phyloP scores from a whole-genome alignment of 495 filamentous ascomycete genomes.

The Parathielavia hyrcaniae region DNA sequence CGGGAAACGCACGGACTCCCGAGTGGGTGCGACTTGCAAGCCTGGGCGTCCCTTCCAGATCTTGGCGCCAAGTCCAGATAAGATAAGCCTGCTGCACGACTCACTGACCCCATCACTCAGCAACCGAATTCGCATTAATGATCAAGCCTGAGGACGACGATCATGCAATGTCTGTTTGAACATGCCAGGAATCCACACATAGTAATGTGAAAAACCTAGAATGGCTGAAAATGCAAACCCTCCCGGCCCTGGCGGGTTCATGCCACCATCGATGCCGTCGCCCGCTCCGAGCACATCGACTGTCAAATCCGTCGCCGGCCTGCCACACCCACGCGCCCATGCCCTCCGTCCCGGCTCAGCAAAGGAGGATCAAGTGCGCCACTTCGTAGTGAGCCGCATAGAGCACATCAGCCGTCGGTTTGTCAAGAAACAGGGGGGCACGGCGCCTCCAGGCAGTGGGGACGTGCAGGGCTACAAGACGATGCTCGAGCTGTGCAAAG shows the following conservation, averaged over 20 bases:
- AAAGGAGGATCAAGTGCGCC: constrained; percentile 71
- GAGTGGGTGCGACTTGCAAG: no score
- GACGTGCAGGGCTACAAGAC: constrained; percentile 58
- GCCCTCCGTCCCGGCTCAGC: constrained; percentile 62
- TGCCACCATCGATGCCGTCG: constrained; percentile 46
- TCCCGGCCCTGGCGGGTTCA: constrained; percentile 28
- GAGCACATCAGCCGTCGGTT: constrained; percentile 61
- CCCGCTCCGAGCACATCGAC: constrained; percentile 51
- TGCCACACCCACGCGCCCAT: constrained; percentile 59
- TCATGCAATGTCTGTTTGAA: constrained; percentile 26
- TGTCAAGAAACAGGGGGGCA: constrained; percentile 60
- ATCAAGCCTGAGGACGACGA: neutral
- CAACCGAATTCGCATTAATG: no score
- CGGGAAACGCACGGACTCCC: neutral
- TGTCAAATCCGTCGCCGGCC: constrained; percentile 32
- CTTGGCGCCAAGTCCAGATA: neutral
- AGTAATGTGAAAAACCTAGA: constrained; percentile 13
- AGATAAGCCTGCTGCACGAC: no score
- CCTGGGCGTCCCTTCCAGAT: no score
- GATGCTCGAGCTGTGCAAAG: constrained; percentile 61
- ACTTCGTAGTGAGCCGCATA: constrained; percentile 59
- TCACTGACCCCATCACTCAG: no score
- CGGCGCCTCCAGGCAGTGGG: constrained; percentile 37
- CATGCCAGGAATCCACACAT: neutral
- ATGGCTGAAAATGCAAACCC: constrained; percentile 31